phyloP scores from a whole-genome alignment of 2,329 filamentous ascomycete genomes.

The Grosmannia serpens region DNA sequence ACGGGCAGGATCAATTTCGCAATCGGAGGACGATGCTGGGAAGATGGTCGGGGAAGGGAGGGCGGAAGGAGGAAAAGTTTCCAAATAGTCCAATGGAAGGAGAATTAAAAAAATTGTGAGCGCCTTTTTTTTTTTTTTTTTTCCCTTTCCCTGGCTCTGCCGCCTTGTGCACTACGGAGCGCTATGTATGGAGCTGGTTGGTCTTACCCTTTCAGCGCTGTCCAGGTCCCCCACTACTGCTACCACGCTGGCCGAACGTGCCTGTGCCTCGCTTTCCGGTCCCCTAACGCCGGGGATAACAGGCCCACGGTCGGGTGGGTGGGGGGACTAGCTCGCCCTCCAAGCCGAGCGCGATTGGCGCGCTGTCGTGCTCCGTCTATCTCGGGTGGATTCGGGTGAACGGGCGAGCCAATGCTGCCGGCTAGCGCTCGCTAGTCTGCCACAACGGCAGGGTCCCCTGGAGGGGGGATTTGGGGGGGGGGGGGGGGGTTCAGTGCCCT shows the following conservation, averaged over 20 bases:
- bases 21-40: background rate
- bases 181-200: no score
- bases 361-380: constrained; percentile 2
- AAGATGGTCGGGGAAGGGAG: background rate
- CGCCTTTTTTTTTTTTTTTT: background rate
- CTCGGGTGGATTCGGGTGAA: constrained; percentile 15
- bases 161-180: no score
- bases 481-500: no score
- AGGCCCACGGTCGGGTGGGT: no score
- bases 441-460: no score
- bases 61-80: background rate
- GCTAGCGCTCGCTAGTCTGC: no score
- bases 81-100: background rate
- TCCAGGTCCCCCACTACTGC: no score
- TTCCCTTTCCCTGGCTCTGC: background rate
- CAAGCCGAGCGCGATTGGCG: background rate
- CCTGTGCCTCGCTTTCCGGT: background rate
- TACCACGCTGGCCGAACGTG: no score
- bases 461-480: no score
- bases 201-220: no score
- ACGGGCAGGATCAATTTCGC: background rate
- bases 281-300: no score
- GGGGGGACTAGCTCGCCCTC: no score
- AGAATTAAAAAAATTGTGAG: background rate
- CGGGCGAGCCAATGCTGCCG: background rate